Evolutionary conservation across 129 eudicot species (phyloP).

Genomic region (Chrysanthemum lavandulifolium): DNA sequence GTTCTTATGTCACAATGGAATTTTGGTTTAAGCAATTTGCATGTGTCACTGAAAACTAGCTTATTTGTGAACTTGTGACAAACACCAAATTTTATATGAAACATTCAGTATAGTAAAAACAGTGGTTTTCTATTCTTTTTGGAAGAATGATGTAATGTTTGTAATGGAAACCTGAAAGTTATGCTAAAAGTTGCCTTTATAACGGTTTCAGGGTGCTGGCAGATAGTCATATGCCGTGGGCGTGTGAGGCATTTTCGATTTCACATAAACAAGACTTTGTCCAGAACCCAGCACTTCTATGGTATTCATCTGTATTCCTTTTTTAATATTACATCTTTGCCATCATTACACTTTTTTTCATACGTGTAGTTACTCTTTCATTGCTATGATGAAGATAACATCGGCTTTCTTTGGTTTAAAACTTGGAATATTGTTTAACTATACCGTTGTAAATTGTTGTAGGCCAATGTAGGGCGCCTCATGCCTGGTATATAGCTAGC

Average conservation of each 20-base stretch:
- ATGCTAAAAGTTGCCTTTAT: background rate
- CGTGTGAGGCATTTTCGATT: conserved; percentile 81
- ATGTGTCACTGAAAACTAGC: background rate
- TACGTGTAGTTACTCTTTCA: background rate
- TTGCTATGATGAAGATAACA: background rate
- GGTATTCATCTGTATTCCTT: conserved; percentile 41
- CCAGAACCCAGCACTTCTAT: conserved; percentile 57
- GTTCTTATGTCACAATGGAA: background rate
- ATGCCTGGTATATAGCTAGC: background rate
- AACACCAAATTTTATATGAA: background rate
- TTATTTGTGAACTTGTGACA: background rate
- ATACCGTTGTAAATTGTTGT: background rate
- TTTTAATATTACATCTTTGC: background rate
- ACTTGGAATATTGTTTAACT: background rate
- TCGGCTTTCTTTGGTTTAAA: background rate
- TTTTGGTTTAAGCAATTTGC: background rate
- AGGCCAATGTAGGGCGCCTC: background rate
- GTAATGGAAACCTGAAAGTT: background rate
- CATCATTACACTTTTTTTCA: background rate
- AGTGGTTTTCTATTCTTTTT: background rate
- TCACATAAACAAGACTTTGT: conserved; percentile 60
- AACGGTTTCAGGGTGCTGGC: conserved; percentile 69
- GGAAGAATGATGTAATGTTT: background rate
- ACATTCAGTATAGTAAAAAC: background rate
- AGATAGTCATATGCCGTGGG: conserved; percentile 94